phyloP scores from a whole-genome alignment of 2,329 filamentous ascomycete genomes.

The Chalara sp. region DNA sequence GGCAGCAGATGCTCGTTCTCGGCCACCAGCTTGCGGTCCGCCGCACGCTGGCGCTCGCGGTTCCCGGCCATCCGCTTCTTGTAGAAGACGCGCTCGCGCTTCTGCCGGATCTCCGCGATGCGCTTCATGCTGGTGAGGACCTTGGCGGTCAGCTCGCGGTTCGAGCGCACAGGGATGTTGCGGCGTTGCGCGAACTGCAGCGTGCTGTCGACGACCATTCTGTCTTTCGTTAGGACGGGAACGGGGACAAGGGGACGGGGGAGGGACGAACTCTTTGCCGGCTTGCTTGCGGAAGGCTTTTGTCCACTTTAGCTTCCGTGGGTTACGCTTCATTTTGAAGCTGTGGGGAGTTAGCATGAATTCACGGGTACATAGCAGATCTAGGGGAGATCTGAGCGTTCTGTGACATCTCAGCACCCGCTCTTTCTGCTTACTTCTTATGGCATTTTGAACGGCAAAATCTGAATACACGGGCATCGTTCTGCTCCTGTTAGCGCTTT shows the following conservation, averaged over 20 bases:
- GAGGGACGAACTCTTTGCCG: conserved; percentile 53
- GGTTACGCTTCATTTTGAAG: conserved; percentile 98
- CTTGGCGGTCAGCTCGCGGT: conserved; percentile 80
- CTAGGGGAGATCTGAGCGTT: no score
- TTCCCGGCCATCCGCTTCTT: conserved; percentile 90
- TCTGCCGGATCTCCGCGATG: conserved; percentile 74
- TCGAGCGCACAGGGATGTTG: conserved; percentile 93
- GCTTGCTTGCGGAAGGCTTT: conserved; percentile 83
- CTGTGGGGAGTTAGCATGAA: neutral
- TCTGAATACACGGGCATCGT: conserved; percentile 42
- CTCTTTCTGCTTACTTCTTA: conserved; percentile 13
- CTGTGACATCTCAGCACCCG: no score
- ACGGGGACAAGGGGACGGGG: no score
- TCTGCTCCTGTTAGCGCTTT: conserved; percentile 9
- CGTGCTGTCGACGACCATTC: conserved; percentile 85
- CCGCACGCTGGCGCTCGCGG: conserved; percentile 70
- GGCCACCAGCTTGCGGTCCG: conserved; percentile 80
- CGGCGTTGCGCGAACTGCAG: conserved; percentile 87
- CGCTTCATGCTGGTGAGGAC: conserved; percentile 91
- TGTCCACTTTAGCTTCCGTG: conserved; percentile 94
- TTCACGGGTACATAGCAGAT: neutral
- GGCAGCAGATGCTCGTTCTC: conserved; percentile 91
- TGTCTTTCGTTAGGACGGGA: no score
- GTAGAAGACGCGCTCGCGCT: conserved; percentile 88
- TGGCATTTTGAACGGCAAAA: conserved; percentile 50